Base-by-base conservation (phyloP, 2,329 filamentous ascomycete species). In the Plenodomus tracheiphilus region DNA sequence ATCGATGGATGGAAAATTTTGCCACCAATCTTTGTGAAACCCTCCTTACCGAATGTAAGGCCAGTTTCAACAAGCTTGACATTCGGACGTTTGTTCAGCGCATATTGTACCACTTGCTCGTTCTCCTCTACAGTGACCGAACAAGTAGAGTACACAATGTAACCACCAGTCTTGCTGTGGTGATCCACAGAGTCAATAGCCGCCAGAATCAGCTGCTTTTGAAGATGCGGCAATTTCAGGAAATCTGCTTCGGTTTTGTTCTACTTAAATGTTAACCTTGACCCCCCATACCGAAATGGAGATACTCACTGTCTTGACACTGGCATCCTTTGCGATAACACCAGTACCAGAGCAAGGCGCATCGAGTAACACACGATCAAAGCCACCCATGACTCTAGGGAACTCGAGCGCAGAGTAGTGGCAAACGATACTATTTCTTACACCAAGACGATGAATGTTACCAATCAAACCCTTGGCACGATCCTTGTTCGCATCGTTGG, bases 171-270 rank as follows among this genome's bases (percentile, higher is more conserved):
- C 75, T 95, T 95, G 73, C 87, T 91, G 42, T 85, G 79, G 70
- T 97, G 92, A 72, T 97, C 91, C 15, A 95, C 90, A 0, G 90
- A 96, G 77, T 99, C 94, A 56, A 99, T 96, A 41, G 94, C 94
- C 7, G 91, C 85, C 21, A 99, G 83, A 11, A 99, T 79, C 47
- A 99, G 82, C 75, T 97, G 92, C 74, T 97, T 97, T 75, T 99
- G 94, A 51, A 91, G 83, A 74, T 99, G 94, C 0, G 94, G 92
- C 43, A 99, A 84, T 66, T 88, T 85, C 73, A 97, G 84, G 78
- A 99, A 99, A 74, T 99, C 94, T 58, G 87, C 87, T 70, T 96
- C 91, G 10, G 89, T 95, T 81, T 97, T 97, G 80, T 97, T 97
- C 46, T 53, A 17, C 2, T 17, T 5, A n/a, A 15, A 5, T 2